phyloP scores from a whole-genome alignment of 257 asterid species.

The Phtheirospermum japonicum region DNA sequence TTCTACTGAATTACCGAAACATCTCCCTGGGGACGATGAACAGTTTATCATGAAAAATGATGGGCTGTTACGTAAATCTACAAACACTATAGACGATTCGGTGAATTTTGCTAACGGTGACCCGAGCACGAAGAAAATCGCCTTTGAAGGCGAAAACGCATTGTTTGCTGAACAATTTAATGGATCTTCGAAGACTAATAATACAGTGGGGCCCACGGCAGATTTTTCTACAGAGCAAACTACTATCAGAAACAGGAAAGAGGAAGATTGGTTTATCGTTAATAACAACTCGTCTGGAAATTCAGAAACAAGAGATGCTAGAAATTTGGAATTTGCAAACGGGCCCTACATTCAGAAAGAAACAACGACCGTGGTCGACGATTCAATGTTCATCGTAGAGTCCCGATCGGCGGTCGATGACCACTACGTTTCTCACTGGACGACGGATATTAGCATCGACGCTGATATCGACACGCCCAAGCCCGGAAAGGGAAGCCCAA shows the following conservation, averaged over 20 bases:
- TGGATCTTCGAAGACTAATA: slow-evolving; percentile 31
- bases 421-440: slow-evolving; percentile 55
- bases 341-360: slow-evolving; percentile 32
- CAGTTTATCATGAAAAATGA: slow-evolving; percentile 35
- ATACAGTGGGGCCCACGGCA: slow-evolving; percentile 25
- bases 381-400: slow-evolving; percentile 63
- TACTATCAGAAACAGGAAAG: slow-evolving; percentile 38
- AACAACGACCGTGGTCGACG: slow-evolving; percentile 46
- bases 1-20: slow-evolving; percentile 29
- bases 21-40: slow-evolving; percentile 38
- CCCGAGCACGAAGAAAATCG: slow-evolving; percentile 39
- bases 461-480: slow-evolving; percentile 38
- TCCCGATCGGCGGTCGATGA: slow-evolving; percentile 41
- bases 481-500: slow-evolving; percentile 33
- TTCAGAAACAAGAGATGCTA: slow-evolving; percentile 29
- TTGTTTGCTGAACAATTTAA: slow-evolving; percentile 33
- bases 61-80: slow-evolving; percentile 30
- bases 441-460: slow-evolving; percentile 56
- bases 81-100: slow-evolving; percentile 46
- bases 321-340: slow-evolving; percentile 32
- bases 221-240: slow-evolving; percentile 55
- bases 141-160: slow-evolving; percentile 43
- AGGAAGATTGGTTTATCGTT: slow-evolving; percentile 62
- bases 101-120: slow-evolving; percentile 56
- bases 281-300: slow-evolving; percentile 43